Percentiles rank a stretch among this genome's conserved stretches.
Conservation (phyloP, 2,329 filamentous ascomycete species). For the Penicillium thymicola region DNA sequence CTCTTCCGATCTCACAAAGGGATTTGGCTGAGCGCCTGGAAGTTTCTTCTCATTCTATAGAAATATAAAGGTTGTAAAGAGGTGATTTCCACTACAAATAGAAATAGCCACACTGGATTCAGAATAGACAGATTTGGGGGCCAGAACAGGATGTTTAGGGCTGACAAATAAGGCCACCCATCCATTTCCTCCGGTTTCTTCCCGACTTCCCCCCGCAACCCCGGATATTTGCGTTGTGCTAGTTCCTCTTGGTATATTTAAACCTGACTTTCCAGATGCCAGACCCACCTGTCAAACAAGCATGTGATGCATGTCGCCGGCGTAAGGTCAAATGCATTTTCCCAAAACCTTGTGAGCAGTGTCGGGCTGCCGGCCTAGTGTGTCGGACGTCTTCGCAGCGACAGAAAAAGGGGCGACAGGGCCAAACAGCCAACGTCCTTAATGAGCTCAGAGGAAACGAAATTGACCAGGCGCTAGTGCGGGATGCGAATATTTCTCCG, state of each 20-base stretch:
- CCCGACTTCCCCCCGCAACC: conserved; percentile 11
- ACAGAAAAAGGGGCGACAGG: conserved; percentile 23
- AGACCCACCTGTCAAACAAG: conserved; percentile 8
- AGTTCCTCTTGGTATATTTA: neutral
- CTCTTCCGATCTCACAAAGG: no score
- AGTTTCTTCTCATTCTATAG: neutral
- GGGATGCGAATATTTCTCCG: neutral
- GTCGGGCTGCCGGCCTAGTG: conserved; percentile 13
- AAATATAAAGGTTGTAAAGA: no score
- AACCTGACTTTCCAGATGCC: neutral
- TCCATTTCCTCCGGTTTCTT: conserved; percentile 1
- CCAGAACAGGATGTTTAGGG: neutral
- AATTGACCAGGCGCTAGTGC: neutral
- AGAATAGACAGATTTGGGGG: neutral
- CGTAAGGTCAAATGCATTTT: conserved; percentile 24
- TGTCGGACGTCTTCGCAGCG: conserved; percentile 17
- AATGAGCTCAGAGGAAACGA: conserved; percentile 14
- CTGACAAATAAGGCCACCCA: neutral
- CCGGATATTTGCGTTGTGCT: neutral
- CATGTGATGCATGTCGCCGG: conserved; percentile 26
- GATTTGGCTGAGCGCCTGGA: neutral
- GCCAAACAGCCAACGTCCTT: conserved; percentile 21
- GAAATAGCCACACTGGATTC: neutral
- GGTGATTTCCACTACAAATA: neutral
- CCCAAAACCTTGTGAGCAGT: conserved; percentile 18